Evolutionary conservation across 164 flowering plant genomes (phyloP).

Genomic region (Cinnamomum chago): DNA sequence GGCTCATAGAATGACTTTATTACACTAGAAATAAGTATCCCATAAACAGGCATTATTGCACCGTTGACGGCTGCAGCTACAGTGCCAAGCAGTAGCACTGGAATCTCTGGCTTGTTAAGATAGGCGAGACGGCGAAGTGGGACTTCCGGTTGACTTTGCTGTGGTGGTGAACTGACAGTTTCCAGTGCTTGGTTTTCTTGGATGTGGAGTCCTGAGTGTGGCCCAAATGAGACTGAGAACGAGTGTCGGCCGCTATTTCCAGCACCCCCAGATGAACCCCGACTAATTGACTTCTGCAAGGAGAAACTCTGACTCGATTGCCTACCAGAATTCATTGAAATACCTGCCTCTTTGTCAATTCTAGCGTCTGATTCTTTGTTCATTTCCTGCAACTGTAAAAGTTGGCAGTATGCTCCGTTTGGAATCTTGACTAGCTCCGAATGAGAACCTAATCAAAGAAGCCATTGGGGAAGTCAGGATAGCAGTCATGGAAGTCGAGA

Average conservation of each 20-base stretch:
- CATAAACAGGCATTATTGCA: constrained; percentile 33
- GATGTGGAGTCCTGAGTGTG: constrained; percentile 14
- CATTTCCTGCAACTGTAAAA: constrained; percentile 42
- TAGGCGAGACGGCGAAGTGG: constrained; percentile 35
- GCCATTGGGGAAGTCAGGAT: not conserved
- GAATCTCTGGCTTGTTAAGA: constrained; percentile 48
- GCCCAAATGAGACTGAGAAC: constrained; percentile 25
- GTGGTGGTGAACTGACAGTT: not conserved
- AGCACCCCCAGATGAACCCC: constrained; percentile 25
- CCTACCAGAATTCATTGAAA: constrained; percentile 15
- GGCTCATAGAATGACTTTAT: constrained; percentile 32
- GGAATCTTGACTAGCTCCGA: constrained; percentile 33
- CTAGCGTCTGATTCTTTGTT: constrained; percentile 15
- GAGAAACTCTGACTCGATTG: constrained; percentile 19
- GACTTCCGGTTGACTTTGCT: constrained; percentile 8
- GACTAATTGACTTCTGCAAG: constrained; percentile 20
- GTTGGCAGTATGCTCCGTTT: constrained; percentile 44
- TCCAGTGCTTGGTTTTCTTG: constrained; percentile 8
- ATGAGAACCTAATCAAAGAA: constrained; percentile 38
- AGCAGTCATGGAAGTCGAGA: not conserved
- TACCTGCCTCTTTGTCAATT: constrained; percentile 21
- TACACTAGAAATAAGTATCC: constrained; percentile 27
- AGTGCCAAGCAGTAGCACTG: constrained; percentile 31
- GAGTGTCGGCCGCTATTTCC: constrained; percentile 28
- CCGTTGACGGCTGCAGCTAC: constrained; percentile 35